These are phyloP conservation scores for Epichloe uncinata DNA, from an alignment of 2,329 filamentous ascomycete species.

Conservation along the genomic window DNA sequence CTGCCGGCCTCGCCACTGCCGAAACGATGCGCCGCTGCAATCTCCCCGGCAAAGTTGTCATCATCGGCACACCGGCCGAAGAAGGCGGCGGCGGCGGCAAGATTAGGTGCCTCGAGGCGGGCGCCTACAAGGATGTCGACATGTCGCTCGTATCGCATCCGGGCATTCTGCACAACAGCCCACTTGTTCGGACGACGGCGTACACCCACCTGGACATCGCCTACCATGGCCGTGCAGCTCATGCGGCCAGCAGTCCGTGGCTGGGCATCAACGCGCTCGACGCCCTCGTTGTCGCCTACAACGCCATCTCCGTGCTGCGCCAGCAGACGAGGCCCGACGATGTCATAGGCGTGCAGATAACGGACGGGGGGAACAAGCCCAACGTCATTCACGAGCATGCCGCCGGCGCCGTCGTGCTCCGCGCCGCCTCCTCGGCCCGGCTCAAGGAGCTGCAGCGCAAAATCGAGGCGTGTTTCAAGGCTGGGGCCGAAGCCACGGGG, in stretches of 20 bases:
- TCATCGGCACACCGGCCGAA: slow-evolving; percentile 38
- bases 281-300: slow-evolving; percentile 35
- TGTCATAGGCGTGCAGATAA: slow-evolving; percentile 36
- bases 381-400: slow-evolving; percentile 42
- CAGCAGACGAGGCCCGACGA: slow-evolving; percentile 42
- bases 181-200: slow-evolving; percentile 37
- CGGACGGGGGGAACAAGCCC: slow-evolving; percentile 36
- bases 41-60: slow-evolving; percentile 29
- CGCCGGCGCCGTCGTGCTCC: slow-evolving; percentile 29
- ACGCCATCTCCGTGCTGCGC: slow-evolving; percentile 34
- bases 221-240: slow-evolving; percentile 40
- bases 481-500: slow-evolving; percentile 28
- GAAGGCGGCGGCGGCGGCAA: slow-evolving; percentile 32
- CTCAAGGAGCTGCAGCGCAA: slow-evolving; percentile 26
- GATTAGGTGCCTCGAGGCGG: slow-evolving; percentile 27
- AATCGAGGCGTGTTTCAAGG: slow-evolving; percentile 26
- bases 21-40: slow-evolving; percentile 26
- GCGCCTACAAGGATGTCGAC: slow-evolving; percentile 19
- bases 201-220: slow-evolving; percentile 35
- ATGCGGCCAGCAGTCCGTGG: slow-evolving; percentile 43
- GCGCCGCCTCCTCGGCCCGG: slow-evolving; percentile 28
- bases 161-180: slow-evolving; percentile 26
- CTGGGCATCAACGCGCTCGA: slow-evolving; percentile 45
- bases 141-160: slow-evolving; percentile 14
- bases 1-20: slow-evolving; percentile 32